A percentile compares a stretch with the other conserved stretches of the same genome.
Conservation (phyloP, 2,329 filamentous ascomycete species). For the Ceratocystis huliohia region DNA sequence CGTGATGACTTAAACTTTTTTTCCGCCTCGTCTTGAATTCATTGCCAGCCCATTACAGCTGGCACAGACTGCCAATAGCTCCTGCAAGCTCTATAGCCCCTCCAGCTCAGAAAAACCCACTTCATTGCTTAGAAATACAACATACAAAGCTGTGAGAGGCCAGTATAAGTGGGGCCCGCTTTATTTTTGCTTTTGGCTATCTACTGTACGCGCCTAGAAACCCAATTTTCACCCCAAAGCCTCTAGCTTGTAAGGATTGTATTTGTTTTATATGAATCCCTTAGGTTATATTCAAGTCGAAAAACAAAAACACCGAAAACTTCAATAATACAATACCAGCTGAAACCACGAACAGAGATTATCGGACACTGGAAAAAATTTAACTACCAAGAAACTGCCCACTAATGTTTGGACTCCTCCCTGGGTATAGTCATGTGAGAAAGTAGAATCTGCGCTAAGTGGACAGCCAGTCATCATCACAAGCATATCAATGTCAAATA, state of each 20-base stretch:
- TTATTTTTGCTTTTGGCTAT: neutral
- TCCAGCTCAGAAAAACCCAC: neutral
- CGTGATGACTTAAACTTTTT: constrained; percentile 19
- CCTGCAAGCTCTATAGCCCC: neutral
- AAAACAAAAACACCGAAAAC: neutral
- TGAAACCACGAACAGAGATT: neutral
- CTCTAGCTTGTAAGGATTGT: neutral
- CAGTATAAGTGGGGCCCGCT: neutral
- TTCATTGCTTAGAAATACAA: neutral
- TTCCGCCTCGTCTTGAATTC: neutral
- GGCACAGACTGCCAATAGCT: constrained; percentile 8
- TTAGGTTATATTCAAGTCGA: neutral
- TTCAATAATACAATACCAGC: neutral
- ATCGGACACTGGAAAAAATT: neutral
- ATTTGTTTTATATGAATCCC: neutral
- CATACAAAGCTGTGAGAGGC: neutral
- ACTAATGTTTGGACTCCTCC: neutral
- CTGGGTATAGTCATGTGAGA: neutral
- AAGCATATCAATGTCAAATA: no score
- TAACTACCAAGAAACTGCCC: neutral
- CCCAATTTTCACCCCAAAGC: neutral
- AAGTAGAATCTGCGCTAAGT: neutral
- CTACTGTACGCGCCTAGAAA: neutral
- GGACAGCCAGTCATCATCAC: no score
- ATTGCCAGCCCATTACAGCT: neutral